A percentile compares a stretch with the other conserved stretches of the same genome.
Conservation (phyloP, 2,329 filamentous ascomycete species). For the Cercospora zeae-maydis region DNA sequence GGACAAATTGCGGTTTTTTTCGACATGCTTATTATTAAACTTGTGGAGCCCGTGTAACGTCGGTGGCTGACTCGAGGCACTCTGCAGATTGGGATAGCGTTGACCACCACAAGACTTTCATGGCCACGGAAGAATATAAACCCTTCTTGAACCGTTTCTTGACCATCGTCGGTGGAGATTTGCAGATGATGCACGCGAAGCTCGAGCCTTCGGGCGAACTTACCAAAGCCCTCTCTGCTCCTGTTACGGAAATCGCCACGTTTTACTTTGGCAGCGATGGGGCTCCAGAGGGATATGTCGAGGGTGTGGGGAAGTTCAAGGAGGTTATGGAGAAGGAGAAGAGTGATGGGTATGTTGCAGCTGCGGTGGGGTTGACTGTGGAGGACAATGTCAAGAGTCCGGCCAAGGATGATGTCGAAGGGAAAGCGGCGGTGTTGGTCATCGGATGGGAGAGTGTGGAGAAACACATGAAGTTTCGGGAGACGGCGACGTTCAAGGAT, state of each 20-base stretch:
- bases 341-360: conserved; percentile 22
- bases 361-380: conserved; percentile 28
- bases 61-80: neutral
- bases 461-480: conserved; percentile 46
- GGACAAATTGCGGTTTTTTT: no score
- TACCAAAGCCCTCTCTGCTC: conserved; percentile 35
- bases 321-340: conserved; percentile 35
- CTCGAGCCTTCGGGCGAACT: conserved; percentile 28
- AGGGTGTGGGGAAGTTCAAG: conserved; percentile 41
- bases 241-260: conserved; percentile 50
- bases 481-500: conserved; percentile 45
- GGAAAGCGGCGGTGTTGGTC: conserved; percentile 43
- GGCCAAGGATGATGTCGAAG: conserved; percentile 35
- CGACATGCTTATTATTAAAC: no score
- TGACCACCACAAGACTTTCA: conserved; percentile 42
- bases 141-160: conserved; percentile 38
- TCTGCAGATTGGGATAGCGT: conserved; percentile 44
- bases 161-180: conserved; percentile 30
- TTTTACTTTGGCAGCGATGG: conserved; percentile 43
- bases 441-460: conserved; percentile 54
- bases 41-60: neutral
- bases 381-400: conserved; percentile 27
- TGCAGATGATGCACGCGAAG: conserved; percentile 37
- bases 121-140: conserved; percentile 36
- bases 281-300: conserved; percentile 34